Evolutionary conservation across 352 stramenopile genomes (phyloP).

Genomic region (Phytophthora uliginosa): DNA sequence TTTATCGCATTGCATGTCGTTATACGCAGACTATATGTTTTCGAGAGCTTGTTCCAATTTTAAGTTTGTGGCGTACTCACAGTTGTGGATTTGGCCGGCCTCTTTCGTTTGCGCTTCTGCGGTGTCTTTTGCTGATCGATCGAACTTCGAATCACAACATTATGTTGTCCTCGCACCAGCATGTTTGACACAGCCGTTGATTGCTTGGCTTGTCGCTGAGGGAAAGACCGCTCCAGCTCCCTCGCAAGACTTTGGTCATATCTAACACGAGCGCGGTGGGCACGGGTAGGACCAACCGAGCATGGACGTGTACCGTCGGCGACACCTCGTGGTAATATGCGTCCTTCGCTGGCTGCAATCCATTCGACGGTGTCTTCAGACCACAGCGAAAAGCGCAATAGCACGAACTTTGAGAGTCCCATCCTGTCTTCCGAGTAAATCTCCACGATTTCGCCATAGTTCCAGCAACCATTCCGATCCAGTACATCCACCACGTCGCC

Average conservation of each 20-base stretch:
- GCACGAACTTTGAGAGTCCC: constrained; percentile 63
- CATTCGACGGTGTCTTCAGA: constrained; percentile 71
- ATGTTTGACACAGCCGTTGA: constrained; percentile 31
- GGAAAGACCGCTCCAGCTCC: constrained; percentile 63
- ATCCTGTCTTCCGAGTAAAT: constrained; percentile 51
- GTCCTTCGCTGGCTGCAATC: constrained; percentile 73
- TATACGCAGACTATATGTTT: constrained; percentile 19
- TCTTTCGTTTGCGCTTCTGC: constrained; percentile 53
- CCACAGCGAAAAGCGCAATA: constrained; percentile 75
- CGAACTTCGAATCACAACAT: constrained; percentile 16
- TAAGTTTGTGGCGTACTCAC: constrained; percentile 22
- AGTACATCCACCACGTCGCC: constrained; percentile 85
- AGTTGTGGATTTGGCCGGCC: constrained; percentile 30
- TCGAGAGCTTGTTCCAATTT: not conserved
- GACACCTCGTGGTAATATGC: constrained; percentile 78
- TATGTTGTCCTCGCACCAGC: constrained; percentile 18
- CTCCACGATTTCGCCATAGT: constrained; percentile 81
- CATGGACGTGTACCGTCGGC: constrained; percentile 58
- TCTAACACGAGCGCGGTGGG: constrained; percentile 50
- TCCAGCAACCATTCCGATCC: constrained; percentile 84
- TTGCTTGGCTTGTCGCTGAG: constrained; percentile 49
- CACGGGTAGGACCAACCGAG: constrained; percentile 47
- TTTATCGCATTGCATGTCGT: constrained; percentile 18
- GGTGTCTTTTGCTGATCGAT: constrained; percentile 37
- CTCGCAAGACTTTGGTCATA: constrained; percentile 63